A percentile compares a stretch with the other conserved stretches of the same genome.
Conservation (phyloP, 2,329 filamentous ascomycete species). For the Cephalotrichum gorgonifer region DNA sequence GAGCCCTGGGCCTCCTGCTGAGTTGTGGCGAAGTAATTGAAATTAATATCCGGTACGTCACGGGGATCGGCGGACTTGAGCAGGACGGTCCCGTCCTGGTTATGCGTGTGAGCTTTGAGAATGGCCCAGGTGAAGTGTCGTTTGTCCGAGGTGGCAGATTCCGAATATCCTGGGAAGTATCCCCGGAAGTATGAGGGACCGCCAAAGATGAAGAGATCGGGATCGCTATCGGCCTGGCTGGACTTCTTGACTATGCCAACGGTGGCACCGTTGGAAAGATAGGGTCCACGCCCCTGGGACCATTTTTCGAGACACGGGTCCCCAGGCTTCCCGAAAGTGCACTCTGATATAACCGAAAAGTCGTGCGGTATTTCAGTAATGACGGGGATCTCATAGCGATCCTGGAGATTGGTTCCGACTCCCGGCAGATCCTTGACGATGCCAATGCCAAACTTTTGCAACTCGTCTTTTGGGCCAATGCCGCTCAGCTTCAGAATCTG, state of each 20-base stretch:
- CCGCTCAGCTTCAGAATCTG: conserved; percentile 25
- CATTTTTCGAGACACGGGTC: not conserved
- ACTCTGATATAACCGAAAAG: not conserved
- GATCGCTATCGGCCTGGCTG: not conserved
- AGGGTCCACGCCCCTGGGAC: too few relatives aligned
- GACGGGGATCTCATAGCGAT: conserved; percentile 27
- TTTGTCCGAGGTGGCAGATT: not conserved
- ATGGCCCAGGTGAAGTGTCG: conserved; percentile 5
- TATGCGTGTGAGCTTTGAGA: conserved; percentile 18
- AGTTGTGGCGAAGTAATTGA: conserved; percentile 40
- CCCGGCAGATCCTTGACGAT: conserved; percentile 43
- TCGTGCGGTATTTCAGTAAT: conserved; percentile 26
- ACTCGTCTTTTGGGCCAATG: conserved; percentile 20
- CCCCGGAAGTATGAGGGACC: conserved; percentile 6
- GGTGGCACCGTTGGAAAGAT: too few relatives aligned
- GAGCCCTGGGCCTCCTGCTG: conserved; percentile 28
- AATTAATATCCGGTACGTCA: conserved; percentile 52
- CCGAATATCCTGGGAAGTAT: conserved; percentile 5
- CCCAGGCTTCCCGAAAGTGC: not conserved
- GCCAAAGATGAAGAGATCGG: conserved; percentile 8
- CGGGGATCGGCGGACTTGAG: conserved; percentile 51
- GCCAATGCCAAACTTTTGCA: conserved; percentile 28
- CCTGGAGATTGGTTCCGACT: conserved; percentile 44
- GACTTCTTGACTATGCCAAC: not conserved
- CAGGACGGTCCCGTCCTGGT: conserved; percentile 51